Base-by-base conservation (phyloP, 768 basidiomycete species). In the Lepiota brunneoincarnata region DNA sequence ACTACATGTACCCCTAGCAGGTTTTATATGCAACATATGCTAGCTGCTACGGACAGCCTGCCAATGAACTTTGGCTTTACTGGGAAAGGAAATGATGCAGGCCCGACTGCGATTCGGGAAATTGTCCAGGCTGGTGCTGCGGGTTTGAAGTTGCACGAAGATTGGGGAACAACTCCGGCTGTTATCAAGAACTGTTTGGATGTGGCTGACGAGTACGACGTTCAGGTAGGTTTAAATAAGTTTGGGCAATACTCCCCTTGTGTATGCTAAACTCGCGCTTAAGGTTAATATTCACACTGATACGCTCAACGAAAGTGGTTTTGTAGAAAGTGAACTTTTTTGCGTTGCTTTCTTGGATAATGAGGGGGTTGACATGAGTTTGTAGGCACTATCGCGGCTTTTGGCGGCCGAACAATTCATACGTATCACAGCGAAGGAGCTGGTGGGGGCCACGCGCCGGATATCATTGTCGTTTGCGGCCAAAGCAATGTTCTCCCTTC, bases 371-470 rank as follows among this genome's bases (percentile, higher is more conserved):
- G 7, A 31, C 28, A 18, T 44, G 20, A 12, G 12, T 41, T 26
- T 42, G 15, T 61, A 92, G 91, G 79, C 49, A 98, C 96, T 0
- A 91, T 98, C 48, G 82, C 78, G 10, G 95, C 97, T 0, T 93
- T 98, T 67, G 91, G 87, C 2, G 81, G 80, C 2, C 82, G 95
- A 18, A 95, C 94, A 0, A 98, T 99, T 51, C 96, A 98, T 63
- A 95, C 94, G 10, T 99, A 98, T 65, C 97, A 98, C 63, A 93
- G 85, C 0, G 96, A 98, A 75, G 96, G 96, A 41, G 95, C 95
- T 49, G 94, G 91, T 45, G 93, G 94, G 12, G 94, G 97, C 11
- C 96, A 98, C 65, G 96, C 96, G 2, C 97, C 97, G 0, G 97
- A 98, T 63, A 98, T 98, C 69, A 96, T 99, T 65, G 88, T 91